phyloP scores from a whole-genome alignment of 768 basidiomycete species.

The Melanogaster broomeanus region DNA sequence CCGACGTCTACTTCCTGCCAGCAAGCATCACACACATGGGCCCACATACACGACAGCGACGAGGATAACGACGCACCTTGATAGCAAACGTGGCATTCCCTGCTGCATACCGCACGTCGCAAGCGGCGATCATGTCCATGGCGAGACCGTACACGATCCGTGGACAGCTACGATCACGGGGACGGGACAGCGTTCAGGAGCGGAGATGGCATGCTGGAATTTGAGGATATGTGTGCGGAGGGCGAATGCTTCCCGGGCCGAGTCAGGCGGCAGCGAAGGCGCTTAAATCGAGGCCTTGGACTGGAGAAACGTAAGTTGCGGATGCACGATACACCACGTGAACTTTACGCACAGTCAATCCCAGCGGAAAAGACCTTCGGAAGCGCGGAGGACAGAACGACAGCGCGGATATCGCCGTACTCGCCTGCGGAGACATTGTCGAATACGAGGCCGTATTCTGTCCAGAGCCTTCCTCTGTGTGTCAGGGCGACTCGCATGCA shows the following conservation, averaged over 20 bases:
- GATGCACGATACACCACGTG: too few species aligned
- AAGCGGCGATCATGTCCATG: slow-evolving; percentile 66
- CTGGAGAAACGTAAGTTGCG: not conserved
- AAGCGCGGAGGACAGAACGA: slow-evolving; percentile 71
- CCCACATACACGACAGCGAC: not conserved
- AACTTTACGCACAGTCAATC: slow-evolving; percentile 60
- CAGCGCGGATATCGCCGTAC: slow-evolving; percentile 56
- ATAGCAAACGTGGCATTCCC: slow-evolving; percentile 65
- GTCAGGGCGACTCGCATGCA: not conserved
- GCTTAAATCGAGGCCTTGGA: slow-evolving; percentile 29
- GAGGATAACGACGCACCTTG: slow-evolving; percentile 49
- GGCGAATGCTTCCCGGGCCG: slow-evolving; percentile 52
- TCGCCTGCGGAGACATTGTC: slow-evolving; percentile 50
- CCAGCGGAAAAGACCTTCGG: slow-evolving; percentile 84
- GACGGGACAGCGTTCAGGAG: slow-evolving; percentile 66
- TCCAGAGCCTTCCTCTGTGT: slow-evolving; percentile 60
- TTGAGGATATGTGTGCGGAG: slow-evolving; percentile 47
- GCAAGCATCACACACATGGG: not conserved
- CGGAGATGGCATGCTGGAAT: slow-evolving; percentile 73
- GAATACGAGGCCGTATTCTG: slow-evolving; percentile 64
- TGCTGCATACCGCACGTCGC: slow-evolving; percentile 80
- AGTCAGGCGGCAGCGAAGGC: slow-evolving; percentile 37
- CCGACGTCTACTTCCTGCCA: slow-evolving; percentile 83
- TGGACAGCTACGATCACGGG: slow-evolving; percentile 86
- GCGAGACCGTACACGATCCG: slow-evolving; percentile 72